Conservation (phyloP, 192 early-diverging fungal genomes). For the Endogone sp. region DNA sequence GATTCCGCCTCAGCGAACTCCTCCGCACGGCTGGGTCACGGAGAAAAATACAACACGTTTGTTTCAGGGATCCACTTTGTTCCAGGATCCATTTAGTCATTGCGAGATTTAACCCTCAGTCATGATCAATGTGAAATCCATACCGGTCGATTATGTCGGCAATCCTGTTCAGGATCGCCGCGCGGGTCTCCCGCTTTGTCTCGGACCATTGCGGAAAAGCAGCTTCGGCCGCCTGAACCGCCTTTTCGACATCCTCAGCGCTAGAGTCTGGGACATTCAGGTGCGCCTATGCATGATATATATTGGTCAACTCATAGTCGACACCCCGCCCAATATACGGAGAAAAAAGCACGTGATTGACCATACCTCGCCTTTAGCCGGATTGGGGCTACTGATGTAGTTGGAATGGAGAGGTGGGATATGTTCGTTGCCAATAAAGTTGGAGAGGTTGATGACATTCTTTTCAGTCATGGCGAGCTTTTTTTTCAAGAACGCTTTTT, state of each 20-base stretch:
- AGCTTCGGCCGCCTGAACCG: slow-evolving; percentile 50
- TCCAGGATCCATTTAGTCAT: slow-evolving; percentile 64
- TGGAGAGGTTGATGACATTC: slow-evolving; percentile 24
- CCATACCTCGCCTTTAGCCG: slow-evolving; percentile 23
- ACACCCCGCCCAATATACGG: too few relatives aligned
- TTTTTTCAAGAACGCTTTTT: neutral
- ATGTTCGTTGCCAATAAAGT: slow-evolving; percentile 60
- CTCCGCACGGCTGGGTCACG: slow-evolving; percentile 26
- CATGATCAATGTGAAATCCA: slow-evolving; percentile 42
- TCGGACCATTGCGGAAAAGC: slow-evolving; percentile 65
- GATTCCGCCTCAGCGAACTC: slow-evolving; percentile 65
- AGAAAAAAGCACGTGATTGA: too few relatives aligned
- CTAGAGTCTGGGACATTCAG: slow-evolving; percentile 54
- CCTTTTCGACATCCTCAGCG: slow-evolving; percentile 52
- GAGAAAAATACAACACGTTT: neutral
- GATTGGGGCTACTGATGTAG: slow-evolving; percentile 57
- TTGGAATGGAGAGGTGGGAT: slow-evolving; percentile 32
- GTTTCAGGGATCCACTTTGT: too few relatives aligned
- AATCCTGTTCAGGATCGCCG: slow-evolving; percentile 48
- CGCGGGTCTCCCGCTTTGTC: slow-evolving; percentile 38
- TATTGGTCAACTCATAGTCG: too few relatives aligned
- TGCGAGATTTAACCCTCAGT: slow-evolving; percentile 56
- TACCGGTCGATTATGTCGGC: slow-evolving; percentile 50
- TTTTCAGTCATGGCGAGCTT: slow-evolving; percentile 1
- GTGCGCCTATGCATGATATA: slow-evolving; percentile 34